Percentiles rank a stretch among this genome's conserved stretches.
Evolutionary conservation across 2,329 filamentous ascomycete species (phyloP).

Genomic region (Podosphaera xanthii): DNA sequence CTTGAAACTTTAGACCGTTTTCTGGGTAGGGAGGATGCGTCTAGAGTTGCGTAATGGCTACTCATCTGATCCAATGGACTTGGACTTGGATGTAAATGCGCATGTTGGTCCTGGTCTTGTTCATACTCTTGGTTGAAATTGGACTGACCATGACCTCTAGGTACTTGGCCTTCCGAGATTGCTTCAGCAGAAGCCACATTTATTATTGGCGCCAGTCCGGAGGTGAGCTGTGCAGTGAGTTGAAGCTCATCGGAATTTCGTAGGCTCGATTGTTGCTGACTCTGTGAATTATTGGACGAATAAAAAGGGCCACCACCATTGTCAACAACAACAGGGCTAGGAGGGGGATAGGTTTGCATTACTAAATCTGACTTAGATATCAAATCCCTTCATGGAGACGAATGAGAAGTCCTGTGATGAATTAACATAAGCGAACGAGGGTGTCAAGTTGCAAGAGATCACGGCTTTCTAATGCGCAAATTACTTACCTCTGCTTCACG

Average conservation of each 20-base stretch:
- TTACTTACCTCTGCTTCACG: too few species aligned
- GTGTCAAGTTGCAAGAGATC: background rate
- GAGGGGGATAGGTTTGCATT: slow-evolving; percentile 12
- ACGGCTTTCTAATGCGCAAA: too few species aligned
- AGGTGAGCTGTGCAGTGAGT: slow-evolving; percentile 23
- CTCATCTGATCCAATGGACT: slow-evolving; percentile 17
- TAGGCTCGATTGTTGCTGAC: slow-evolving; percentile 12
- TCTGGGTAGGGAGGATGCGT: slow-evolving; percentile 29
- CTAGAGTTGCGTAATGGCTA: slow-evolving; percentile 21
- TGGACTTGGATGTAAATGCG: slow-evolving; percentile 9
- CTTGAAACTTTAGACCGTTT: slow-evolving; percentile 73
- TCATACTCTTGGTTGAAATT: slow-evolving; percentile 17
- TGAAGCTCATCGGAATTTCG: slow-evolving; percentile 21
- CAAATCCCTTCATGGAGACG: slow-evolving; percentile 8
- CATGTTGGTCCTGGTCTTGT: slow-evolving; percentile 11
- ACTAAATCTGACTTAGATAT: background rate
- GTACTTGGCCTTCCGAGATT: slow-evolving; percentile 19
- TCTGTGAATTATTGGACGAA: slow-evolving; percentile 9
- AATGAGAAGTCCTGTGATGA: background rate
- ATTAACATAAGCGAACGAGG: background rate
- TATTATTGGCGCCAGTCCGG: slow-evolving; percentile 22
- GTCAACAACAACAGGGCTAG: slow-evolving; percentile 12
- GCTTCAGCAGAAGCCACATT: slow-evolving; percentile 16
- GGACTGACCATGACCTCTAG: slow-evolving; percentile 12
- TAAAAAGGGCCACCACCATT: slow-evolving; percentile 13